These are phyloP conservation scores for Fragilariopsis cylindrus DNA, from an alignment of 108 stramenopile genomes.

Conservation along the genomic window DNA sequence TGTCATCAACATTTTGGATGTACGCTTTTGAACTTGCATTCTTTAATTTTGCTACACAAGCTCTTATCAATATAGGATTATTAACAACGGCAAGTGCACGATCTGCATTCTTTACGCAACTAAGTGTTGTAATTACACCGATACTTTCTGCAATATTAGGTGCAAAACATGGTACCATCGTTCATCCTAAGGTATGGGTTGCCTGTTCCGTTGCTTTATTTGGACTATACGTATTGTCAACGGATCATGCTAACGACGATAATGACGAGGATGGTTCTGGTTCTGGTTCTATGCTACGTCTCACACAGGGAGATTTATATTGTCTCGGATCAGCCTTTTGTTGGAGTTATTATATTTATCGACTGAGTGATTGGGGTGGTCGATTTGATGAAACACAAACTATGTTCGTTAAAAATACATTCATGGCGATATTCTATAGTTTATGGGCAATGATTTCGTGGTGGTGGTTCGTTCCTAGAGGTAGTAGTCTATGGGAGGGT, in stretches of 20 bases:
- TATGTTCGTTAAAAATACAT: constrained; percentile 48
- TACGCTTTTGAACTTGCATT: constrained; percentile 57
- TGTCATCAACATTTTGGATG: constrained; percentile 32
- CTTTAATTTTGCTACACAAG: constrained; percentile 66
- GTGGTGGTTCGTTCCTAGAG: not conserved
- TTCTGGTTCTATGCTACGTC: not conserved
- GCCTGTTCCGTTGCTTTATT: constrained; percentile 52
- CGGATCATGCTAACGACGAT: constrained; percentile 13
- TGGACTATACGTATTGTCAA: constrained; percentile 46
- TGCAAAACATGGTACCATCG: not conserved
- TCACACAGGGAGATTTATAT: constrained; percentile 55
- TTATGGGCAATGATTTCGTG: constrained; percentile 43
- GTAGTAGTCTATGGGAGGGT: constrained; percentile 40
- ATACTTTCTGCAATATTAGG: constrained; percentile 52
- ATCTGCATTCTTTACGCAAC: constrained; percentile 66
- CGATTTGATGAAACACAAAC: constrained; percentile 46
- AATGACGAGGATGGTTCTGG: constrained; percentile 1
- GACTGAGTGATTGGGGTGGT: constrained; percentile 46
- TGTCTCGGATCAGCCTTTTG: constrained; percentile 57
- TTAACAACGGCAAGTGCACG: constrained; percentile 52
- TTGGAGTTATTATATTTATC: constrained; percentile 68
- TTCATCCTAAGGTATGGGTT: constrained; percentile 39
- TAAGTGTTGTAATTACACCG: constrained; percentile 67
- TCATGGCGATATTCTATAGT: constrained; percentile 56
- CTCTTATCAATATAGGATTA: constrained; percentile 52